Evolutionary conservation across 371 early-diverging fungal genomes (phyloP).

Genomic region (Apophysomyces sp.): DNA sequence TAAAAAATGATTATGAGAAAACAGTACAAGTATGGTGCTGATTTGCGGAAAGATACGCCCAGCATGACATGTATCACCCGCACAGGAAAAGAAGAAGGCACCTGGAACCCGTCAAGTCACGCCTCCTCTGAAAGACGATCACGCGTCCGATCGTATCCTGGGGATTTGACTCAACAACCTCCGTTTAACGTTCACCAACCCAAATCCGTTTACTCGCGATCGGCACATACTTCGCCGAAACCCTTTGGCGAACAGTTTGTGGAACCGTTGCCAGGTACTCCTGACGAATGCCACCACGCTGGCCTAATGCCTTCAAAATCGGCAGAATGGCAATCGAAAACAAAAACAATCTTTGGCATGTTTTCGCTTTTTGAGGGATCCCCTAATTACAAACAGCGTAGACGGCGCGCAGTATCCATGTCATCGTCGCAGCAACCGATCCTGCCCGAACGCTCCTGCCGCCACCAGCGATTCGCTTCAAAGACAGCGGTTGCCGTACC

Average conservation of each 20-base stretch:
- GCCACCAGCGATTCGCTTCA: conserved; percentile 11
- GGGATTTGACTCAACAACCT: conserved; percentile 20
- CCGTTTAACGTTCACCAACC: neutral
- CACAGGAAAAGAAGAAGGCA: neutral
- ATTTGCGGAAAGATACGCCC: neutral
- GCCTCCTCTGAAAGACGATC: conserved; percentile 20
- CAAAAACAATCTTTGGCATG: conserved; percentile 45
- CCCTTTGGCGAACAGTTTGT: conserved; percentile 11
- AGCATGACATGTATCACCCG: neutral
- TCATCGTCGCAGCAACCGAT: conserved; percentile 10
- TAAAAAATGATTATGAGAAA: neutral
- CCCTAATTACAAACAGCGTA: conserved; percentile 65
- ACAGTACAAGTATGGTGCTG: neutral
- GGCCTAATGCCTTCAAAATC: neutral
- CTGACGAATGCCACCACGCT: neutral
- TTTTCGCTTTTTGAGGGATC: conserved; percentile 66
- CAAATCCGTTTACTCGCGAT: neutral
- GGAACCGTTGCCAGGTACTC: conserved; percentile 5
- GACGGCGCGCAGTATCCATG: conserved; percentile 51
- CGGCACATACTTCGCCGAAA: neutral
- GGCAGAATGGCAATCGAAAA: conserved; percentile 5
- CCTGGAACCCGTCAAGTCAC: neutral
- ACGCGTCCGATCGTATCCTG: conserved; percentile 41
- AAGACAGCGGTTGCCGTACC: neutral
- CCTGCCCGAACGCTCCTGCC: conserved; percentile 19